Base-by-base conservation (phyloP, 176 grass and related monocot species). In the Puccinellia tenuiflora region DNA sequence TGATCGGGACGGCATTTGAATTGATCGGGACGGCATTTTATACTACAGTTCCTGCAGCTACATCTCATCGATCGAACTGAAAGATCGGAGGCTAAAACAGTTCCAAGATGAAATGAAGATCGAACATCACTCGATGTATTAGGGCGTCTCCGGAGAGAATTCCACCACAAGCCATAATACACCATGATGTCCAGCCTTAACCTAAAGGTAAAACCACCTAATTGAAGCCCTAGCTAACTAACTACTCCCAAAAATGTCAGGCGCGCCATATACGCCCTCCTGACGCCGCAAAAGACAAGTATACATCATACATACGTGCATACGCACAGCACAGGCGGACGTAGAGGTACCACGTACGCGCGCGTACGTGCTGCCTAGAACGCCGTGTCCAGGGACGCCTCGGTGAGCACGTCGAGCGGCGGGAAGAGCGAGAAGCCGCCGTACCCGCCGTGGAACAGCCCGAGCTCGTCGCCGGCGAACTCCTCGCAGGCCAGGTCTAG, bases 401-500 rank as follows among this genome's bases (percentile, higher is more conserved):
- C 94, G 5, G 82, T 15, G 56, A 94, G 87, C 79, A 93, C 80
- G 61, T 88, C 84, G 68, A 73, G 35, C 80, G 88, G 88, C 48
- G 89, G 85, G 87, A 98, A 98, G 30, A 95, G 79, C 29, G 96
- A 89, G 48, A 90, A 93, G 70, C 83, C 81, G 29, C 89, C 87
- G 20, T 90, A 47, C n/a, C 94, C 84, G 52, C 76, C 86, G 20
- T 90, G 88, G 85, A 91, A 93, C 53, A 95, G 30, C 0, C 87
- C 89, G 15, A 98, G 85, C 53, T 98, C 96, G 63, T 98, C 95
- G 68, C 95, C 90, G 13, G 92, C 88, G 75, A 98, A 63, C 53
- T 98, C 96, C 63, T 98, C 95, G 48, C 92, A 89, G 25, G 92
- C 88, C 52, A 98, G 90, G 71, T 95, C 89, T 6, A 98, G 92